These are phyloP conservation scores for Cercospora berteroae DNA, from an alignment of 2,329 filamentous ascomycete species.

Conservation along the genomic window DNA sequence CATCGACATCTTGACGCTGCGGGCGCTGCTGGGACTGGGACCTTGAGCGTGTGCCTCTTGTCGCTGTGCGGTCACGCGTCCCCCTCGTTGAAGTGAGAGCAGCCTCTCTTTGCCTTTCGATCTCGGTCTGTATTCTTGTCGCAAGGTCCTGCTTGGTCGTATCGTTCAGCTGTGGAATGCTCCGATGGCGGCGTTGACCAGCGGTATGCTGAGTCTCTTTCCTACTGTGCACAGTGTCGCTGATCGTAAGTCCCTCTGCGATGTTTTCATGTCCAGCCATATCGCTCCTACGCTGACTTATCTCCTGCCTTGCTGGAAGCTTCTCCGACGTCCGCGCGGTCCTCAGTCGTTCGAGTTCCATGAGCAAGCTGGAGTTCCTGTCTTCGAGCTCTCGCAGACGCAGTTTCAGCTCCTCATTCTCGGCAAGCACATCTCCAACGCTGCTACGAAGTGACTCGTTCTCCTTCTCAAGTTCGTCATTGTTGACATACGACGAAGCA, in stretches of 20 bases:
- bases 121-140: conserved; percentile 32
- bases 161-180: conserved; percentile 20
- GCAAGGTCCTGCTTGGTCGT: conserved; percentile 23
- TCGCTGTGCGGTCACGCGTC: not conserved
- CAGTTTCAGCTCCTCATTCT: conserved; percentile 67
- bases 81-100: not conserved
- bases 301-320: not conserved
- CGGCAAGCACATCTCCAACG: conserved; percentile 65
- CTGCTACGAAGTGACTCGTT: conserved; percentile 56
- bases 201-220: not conserved
- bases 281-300: not conserved
- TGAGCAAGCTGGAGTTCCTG: conserved; percentile 43
- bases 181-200: not conserved
- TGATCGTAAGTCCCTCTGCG: conserved; percentile 11
- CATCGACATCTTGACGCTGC: conserved; percentile 1
- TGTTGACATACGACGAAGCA: conserved; percentile 58
- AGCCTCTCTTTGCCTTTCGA: conserved; percentile 27
- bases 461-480: conserved; percentile 50
- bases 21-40: conserved; percentile 18
- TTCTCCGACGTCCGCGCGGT: not conserved
- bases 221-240: not conserved
- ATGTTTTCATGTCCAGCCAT: conserved; percentile 6
- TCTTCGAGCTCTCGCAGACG: conserved; percentile 41
- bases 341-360: conserved; percentile 38
- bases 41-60: conserved; percentile 6